phyloP scores from a whole-genome alignment of 768 basidiomycete genomes.

The Amanita pseudoporphyria region DNA sequence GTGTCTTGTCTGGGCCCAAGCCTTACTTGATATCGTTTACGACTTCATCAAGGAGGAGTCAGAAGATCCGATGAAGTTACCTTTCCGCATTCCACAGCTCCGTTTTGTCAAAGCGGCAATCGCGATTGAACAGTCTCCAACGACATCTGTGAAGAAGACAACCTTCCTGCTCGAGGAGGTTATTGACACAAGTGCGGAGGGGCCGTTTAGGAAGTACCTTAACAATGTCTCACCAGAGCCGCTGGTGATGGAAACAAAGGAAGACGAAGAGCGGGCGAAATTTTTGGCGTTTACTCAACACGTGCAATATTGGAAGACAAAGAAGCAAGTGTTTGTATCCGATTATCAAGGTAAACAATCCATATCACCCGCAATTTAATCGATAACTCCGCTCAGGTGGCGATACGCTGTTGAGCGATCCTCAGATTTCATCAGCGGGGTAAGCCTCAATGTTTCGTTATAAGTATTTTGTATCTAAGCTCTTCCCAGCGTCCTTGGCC shows the following conservation, averaged over 20 bases:
- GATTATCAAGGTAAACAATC: too few relatives aligned
- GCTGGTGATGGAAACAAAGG: conserved; percentile 2
- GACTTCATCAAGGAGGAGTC: not conserved
- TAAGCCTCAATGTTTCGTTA: too few relatives aligned
- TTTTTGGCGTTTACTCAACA: too few relatives aligned
- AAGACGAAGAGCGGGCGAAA: not conserved
- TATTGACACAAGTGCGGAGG: conserved; percentile 1
- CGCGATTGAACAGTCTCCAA: conserved; percentile 2
- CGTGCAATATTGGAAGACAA: too few relatives aligned
- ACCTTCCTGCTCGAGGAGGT: conserved; percentile 8
- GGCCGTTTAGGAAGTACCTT: conserved; percentile 7
- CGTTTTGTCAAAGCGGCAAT: conserved; percentile 4
- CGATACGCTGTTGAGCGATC: too few relatives aligned
- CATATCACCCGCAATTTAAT: too few relatives aligned
- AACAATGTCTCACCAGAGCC: conserved; percentile 7
- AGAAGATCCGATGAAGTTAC: not conserved
- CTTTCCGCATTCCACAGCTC: conserved; percentile 7
- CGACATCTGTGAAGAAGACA: not conserved
- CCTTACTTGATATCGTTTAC: not conserved
- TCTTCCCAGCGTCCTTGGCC: too few relatives aligned
- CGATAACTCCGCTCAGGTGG: too few relatives aligned
- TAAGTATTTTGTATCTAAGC: too few relatives aligned
- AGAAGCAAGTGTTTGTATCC: too few relatives aligned
- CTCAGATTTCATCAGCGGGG: too few relatives aligned
- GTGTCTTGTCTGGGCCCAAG: too few relatives aligned